These are phyloP conservation scores for Daedaleopsis nitida DNA, from an alignment of 768 basidiomycete species.

Conservation along the genomic window DNA sequence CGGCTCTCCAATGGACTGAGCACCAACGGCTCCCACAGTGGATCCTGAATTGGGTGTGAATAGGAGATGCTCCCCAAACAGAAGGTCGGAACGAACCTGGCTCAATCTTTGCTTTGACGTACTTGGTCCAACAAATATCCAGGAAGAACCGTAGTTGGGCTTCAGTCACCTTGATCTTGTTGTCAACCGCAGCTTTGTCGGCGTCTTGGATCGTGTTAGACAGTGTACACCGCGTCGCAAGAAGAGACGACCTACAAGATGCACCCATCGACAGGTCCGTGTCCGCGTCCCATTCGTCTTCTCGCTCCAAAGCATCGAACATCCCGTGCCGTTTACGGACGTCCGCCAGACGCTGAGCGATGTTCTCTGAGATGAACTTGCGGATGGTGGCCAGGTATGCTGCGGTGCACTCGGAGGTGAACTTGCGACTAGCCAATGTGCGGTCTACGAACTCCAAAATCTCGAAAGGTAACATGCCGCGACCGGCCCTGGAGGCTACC, in stretches of 20 bases:
- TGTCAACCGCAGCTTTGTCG: slow-evolving; percentile 79
- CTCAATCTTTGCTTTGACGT: slow-evolving; percentile 94
- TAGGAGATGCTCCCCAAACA: background rate
- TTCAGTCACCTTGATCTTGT: slow-evolving; percentile 87
- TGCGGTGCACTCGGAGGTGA: slow-evolving; percentile 68
- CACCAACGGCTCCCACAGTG: slow-evolving; percentile 97
- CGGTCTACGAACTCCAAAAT: slow-evolving; percentile 71
- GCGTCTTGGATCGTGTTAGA: slow-evolving; percentile 45
- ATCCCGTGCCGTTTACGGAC: slow-evolving; percentile 76
- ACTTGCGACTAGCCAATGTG: slow-evolving; percentile 59
- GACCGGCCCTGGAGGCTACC: slow-evolving; percentile 56
- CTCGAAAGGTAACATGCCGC: slow-evolving; percentile 83
- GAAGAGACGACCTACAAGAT: slow-evolving; percentile 45
- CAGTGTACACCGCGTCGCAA: background rate
- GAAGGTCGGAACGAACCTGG: slow-evolving; percentile 55
- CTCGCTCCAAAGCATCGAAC: slow-evolving; percentile 77
- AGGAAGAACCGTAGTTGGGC: slow-evolving; percentile 79
- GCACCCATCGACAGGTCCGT: slow-evolving; percentile 79
- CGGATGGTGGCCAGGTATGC: slow-evolving; percentile 71
- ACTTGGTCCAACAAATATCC: slow-evolving; percentile 86
- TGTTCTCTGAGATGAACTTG: slow-evolving; percentile 66
- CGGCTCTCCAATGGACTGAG: slow-evolving; percentile 98
- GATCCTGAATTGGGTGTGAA: slow-evolving; percentile 60
- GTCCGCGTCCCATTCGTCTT: slow-evolving; percentile 75
- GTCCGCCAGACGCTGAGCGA: slow-evolving; percentile 66